These are phyloP conservation scores for Aspergillus saccharolyticus DNA, from an alignment of 495 filamentous ascomycete genomes.

Conservation along the genomic window DNA sequence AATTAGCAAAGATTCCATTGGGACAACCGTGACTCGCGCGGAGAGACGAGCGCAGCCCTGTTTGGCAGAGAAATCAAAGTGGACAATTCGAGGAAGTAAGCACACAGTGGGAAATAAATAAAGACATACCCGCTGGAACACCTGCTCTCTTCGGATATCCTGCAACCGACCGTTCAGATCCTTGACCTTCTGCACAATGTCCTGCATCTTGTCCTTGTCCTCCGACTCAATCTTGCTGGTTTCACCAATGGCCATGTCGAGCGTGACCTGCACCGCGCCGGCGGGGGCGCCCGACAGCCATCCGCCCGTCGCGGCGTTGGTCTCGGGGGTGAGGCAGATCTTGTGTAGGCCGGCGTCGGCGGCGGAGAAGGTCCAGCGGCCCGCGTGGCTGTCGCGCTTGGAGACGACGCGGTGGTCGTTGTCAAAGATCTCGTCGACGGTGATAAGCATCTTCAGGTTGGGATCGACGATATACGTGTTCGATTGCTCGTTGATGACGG, in stretches of 20 bases:
- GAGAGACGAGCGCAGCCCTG: no score
- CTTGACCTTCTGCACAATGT: slow-evolving; percentile 83
- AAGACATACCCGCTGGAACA: slow-evolving; percentile 86
- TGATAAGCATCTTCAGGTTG: slow-evolving; percentile 76
- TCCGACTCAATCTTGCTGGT: slow-evolving; percentile 90
- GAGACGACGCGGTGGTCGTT: slow-evolving; percentile 94
- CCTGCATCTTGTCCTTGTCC: slow-evolving; percentile 88
- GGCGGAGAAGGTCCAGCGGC: slow-evolving; percentile 94
- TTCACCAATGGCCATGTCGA: slow-evolving; percentile 94
- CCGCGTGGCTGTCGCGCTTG: slow-evolving; percentile 68
- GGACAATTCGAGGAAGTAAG: no score
- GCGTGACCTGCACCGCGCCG: slow-evolving; percentile 73
- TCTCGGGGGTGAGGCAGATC: slow-evolving; percentile 85
- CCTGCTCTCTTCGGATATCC: slow-evolving; percentile 89
- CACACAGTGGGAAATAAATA: no score
- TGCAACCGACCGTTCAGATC: slow-evolving; percentile 84
- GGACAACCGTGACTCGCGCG: no score
- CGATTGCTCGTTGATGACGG: slow-evolving; percentile 64
- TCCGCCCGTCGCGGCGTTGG: slow-evolving; percentile 51
- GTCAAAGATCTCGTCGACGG: slow-evolving; percentile 95
- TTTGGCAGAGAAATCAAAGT: no score
- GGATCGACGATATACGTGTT: slow-evolving; percentile 63
- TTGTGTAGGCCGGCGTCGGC: slow-evolving; percentile 90
- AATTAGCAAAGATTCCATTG: background rate
- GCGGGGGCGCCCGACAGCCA: slow-evolving; percentile 65